Evolutionary conservation across 2,329 filamentous ascomycete species (phyloP), one percentile per base, ranked within the genome.

Genomic region (Seiridium unicorne): DNA sequence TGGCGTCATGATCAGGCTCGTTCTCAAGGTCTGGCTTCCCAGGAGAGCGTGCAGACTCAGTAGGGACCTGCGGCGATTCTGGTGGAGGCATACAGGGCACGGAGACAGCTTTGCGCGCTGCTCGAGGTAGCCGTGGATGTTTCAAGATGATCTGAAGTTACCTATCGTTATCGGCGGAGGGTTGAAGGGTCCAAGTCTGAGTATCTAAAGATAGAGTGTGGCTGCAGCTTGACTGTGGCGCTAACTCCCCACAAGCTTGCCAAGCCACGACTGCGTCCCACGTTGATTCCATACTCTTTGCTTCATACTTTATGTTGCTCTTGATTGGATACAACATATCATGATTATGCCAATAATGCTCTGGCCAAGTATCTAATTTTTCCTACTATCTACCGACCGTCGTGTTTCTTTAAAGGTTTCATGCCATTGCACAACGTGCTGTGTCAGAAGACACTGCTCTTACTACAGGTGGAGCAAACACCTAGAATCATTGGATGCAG

Each of bases 71-170:
- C 9, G 53, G 10, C 26, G 38, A 36, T 54, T 62, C 60, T 46
- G 55, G 49, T 26, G 60, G 60, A 62, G 60, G 60, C 60, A 62
- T 62, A 54, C 60, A 62, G 60, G 46, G 38, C 44, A 54, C 42
- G 56, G 49, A 55, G 36, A 58, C 57, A 60, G 57, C 57, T 58
- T n/a, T 55, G 51, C 54, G 48, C 44, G 57, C 60, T 59, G 54
- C 51, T 60, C 57, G 53, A 51, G 48, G 57, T 59, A 40, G 55
- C 38, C 31, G 47, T 56, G 60, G 42, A 31, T 59, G 60, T 61
- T 61, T 61, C 51, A 55, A 55, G 51, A 42, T 55, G 51, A 55
- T 55, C 36, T 55, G 59, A 53, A 49, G 18, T 44, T 38, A n/a
- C 26, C 26, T 57, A 57, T 57, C 54, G 54, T 57, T 57, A 57